phyloP scores from a whole-genome alignment of 2,329 filamentous ascomycete species.

The Aspergillus sp. region DNA sequence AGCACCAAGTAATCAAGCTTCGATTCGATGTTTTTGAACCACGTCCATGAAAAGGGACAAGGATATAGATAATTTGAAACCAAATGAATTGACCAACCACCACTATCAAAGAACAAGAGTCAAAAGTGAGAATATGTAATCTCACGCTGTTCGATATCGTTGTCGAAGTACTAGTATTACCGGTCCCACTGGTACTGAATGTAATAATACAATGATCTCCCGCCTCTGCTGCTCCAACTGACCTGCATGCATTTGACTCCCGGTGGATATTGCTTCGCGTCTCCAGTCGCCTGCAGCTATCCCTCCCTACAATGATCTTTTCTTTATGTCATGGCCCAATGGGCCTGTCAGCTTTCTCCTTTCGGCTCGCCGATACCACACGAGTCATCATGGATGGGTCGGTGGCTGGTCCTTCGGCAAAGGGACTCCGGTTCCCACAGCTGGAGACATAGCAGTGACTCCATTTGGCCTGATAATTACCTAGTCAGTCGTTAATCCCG shows the following conservation, averaged over 20 bases:
- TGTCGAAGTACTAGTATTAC: background rate
- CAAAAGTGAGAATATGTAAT: background rate
- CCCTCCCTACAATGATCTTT: slow-evolving; percentile 10
- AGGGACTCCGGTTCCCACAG: slow-evolving; percentile 12
- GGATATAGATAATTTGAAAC: background rate
- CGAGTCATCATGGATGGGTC: slow-evolving; percentile 14
- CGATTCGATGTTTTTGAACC: background rate
- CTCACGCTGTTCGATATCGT: background rate
- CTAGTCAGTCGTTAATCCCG: slow-evolving; percentile 9
- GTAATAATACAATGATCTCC: background rate
- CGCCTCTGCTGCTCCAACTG: slow-evolving; percentile 3
- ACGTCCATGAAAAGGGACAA: too few relatives aligned
- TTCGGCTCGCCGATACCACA: slow-evolving; percentile 14
- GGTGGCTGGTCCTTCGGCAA: slow-evolving; percentile 17
- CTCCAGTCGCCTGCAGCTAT: slow-evolving; percentile 7
- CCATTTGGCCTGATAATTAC: slow-evolving; percentile 9
- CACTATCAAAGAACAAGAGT: background rate
- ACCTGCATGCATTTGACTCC: slow-evolving; percentile 10
- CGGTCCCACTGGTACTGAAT: background rate
- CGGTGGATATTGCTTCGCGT: slow-evolving; percentile 13
- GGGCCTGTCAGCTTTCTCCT: slow-evolving; percentile 3
- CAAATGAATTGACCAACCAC: background rate
- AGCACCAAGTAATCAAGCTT: background rate
- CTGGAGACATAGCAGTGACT: slow-evolving; percentile 12
- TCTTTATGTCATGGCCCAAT: slow-evolving; percentile 11